Evolutionary conservation across 306 rosid species (phyloP).

Genomic region (Comarum palustre): DNA sequence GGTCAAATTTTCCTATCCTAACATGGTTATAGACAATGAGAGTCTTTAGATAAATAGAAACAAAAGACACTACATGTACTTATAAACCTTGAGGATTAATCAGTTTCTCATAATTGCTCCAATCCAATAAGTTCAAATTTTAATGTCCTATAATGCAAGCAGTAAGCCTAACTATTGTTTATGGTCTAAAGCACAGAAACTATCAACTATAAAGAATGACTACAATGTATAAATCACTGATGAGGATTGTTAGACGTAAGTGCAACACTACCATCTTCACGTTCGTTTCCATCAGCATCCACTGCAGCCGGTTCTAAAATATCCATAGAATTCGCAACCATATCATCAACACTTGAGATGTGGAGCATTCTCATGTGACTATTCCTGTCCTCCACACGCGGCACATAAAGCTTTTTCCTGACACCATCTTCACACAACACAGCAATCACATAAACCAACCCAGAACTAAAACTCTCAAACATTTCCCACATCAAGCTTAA

Average conservation of each 20-base stretch:
- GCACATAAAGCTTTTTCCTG: constrained; percentile 67
- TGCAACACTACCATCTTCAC: constrained; percentile 68
- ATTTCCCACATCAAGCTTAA: background rate
- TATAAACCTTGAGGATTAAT: background rate
- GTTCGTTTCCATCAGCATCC: constrained; percentile 75
- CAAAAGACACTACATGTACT: background rate
- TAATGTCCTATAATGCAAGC: background rate
- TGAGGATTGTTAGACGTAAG: background rate
- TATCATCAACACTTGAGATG: constrained; percentile 72
- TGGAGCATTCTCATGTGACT: constrained; percentile 86
- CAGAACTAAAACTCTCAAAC: constrained; percentile 1
- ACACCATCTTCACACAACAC: constrained; percentile 34
- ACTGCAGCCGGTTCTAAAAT: constrained; percentile 80
- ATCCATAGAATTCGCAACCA: constrained; percentile 82
- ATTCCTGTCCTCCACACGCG: constrained; percentile 92
- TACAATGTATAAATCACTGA: background rate
- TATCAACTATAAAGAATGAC: background rate
- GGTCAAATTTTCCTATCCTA: background rate
- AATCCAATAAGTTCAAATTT: background rate
- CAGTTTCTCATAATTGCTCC: background rate
- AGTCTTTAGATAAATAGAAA: constrained; percentile 5
- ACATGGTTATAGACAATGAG: background rate
- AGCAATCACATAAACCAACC: constrained; percentile 23
- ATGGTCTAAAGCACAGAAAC: background rate
- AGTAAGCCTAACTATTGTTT: background rate